Conservation (phyloP, 2,329 filamentous ascomycete species). For the Nigrospora osmanthi region DNA sequence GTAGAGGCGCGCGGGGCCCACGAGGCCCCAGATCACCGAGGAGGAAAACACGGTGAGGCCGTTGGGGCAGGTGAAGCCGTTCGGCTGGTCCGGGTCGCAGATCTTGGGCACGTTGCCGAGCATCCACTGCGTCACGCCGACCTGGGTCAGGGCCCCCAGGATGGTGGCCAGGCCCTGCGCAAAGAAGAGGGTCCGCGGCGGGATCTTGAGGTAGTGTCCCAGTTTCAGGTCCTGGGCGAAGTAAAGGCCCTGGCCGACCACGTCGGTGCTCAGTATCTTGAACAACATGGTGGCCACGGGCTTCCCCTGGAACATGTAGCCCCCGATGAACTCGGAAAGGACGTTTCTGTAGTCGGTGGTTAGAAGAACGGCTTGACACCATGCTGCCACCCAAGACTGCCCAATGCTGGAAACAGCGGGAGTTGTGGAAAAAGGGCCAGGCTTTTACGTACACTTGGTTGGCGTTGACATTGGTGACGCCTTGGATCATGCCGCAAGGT, state of each 20-base stretch:
- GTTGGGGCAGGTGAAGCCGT: constrained; percentile 22
- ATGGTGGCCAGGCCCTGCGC: constrained; percentile 24
- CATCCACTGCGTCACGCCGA: constrained; percentile 19
- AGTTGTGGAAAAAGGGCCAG: too few relatives aligned
- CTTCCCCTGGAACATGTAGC: constrained; percentile 22
- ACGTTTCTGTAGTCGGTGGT: constrained; percentile 2
- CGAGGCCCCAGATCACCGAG: constrained; percentile 23
- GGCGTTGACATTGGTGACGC: constrained; percentile 37
- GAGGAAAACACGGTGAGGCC: constrained; percentile 24
- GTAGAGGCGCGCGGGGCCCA: constrained; percentile 23
- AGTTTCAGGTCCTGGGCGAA: constrained; percentile 31
- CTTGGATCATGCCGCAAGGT: constrained; percentile 38
- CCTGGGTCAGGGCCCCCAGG: constrained; percentile 35
- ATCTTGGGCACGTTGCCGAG: constrained; percentile 19
- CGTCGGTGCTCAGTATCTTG: constrained; percentile 22
- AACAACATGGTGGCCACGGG: constrained; percentile 23
- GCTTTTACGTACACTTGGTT: constrained; percentile 35
- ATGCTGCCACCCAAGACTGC: too few relatives aligned
- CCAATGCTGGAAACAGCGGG: too few relatives aligned
- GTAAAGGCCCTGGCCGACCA: constrained; percentile 13
- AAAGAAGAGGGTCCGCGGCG: constrained; percentile 21
- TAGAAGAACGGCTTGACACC: too few relatives aligned
- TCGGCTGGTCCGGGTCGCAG: constrained; percentile 18
- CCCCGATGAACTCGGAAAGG: constrained; percentile 22
- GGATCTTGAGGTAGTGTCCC: constrained; percentile 36